Evolutionary conservation across 805 yeast genomes (phyloP).

Genomic region (Saccharomycopsis sp.): DNA sequence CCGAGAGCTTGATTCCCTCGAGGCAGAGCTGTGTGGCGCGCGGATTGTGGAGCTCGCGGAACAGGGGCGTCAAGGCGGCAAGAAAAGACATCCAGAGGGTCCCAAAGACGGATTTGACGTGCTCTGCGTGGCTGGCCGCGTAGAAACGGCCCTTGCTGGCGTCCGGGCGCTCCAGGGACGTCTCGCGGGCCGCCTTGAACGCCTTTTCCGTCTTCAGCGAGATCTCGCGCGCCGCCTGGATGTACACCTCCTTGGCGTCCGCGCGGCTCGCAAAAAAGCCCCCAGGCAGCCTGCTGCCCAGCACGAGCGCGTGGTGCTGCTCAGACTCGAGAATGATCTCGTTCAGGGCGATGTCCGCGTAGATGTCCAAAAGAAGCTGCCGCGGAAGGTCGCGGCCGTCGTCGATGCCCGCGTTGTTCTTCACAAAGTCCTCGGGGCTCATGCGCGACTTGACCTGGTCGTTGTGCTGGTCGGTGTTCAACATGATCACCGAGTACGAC

Average conservation of each 20-base stretch:
- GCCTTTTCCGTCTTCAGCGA: constrained; percentile 81
- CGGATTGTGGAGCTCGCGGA: constrained; percentile 77
- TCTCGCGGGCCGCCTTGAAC: constrained; percentile 60
- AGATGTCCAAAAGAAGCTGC: constrained; percentile 63
- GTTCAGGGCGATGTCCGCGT: constrained; percentile 67
- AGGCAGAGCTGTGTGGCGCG: constrained; percentile 63
- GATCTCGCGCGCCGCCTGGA: constrained; percentile 89
- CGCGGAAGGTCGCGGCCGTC: constrained; percentile 80
- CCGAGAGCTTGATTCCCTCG: constrained; percentile 80
- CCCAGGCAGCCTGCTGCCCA: constrained; percentile 45
- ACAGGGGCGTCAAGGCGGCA: constrained; percentile 91
- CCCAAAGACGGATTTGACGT: constrained; percentile 88
- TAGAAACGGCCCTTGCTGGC: constrained; percentile 30
- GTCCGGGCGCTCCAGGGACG: constrained; percentile 39
- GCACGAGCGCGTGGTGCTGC: constrained; percentile 82
- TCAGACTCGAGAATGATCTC: constrained; percentile 91
- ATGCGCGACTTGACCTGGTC: constrained; percentile 78
- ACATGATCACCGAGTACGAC: constrained; percentile 85
- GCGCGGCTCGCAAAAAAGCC: constrained; percentile 65
- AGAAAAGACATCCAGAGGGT: constrained; percentile 94
- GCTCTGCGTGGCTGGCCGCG: constrained; percentile 81
- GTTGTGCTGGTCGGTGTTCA: constrained; percentile 92
- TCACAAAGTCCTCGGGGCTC: constrained; percentile 81
- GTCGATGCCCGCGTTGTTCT: constrained; percentile 86
- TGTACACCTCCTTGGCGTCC: constrained; percentile 63